Percentiles rank a stretch among this genome's conserved stretches.
Conservation (phyloP, 805 yeast genomes). For the Wickerhamomyces queroliae region DNA sequence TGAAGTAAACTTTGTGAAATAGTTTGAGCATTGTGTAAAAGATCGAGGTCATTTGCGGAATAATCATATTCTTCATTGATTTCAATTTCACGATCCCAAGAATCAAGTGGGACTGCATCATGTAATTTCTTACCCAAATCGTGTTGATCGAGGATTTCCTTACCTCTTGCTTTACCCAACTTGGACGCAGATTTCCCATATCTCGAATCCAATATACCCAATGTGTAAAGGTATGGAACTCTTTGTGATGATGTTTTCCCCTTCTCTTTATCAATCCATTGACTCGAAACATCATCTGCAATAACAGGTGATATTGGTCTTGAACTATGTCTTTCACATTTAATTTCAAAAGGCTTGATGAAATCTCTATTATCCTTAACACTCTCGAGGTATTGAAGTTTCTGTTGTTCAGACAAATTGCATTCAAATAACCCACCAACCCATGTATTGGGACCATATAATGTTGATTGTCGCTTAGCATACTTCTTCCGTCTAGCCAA, state of each 20-base stretch:
- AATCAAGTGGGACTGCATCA: conserved; percentile 19
- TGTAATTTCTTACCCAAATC: conserved; percentile 4
- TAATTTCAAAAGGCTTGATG: conserved; percentile 16
- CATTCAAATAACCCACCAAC: conserved; percentile 64
- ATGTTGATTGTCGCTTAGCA: conserved; percentile 35
- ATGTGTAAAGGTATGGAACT: conserved; percentile 55
- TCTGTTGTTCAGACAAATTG: conserved; percentile 26
- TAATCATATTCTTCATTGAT: conserved; percentile 46
- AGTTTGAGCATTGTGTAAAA: conserved; percentile 26
- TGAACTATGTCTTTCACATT: conserved; percentile 31
- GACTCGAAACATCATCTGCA: conserved; percentile 47
- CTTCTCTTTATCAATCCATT: conserved; percentile 35
- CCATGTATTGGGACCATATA: conserved; percentile 50
- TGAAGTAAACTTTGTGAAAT: conserved; percentile 15
- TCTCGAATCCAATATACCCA: conserved; percentile 31
- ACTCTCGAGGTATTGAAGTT: conserved; percentile 17
- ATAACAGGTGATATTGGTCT: conserved; percentile 49
- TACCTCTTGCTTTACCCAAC: conserved; percentile 7
- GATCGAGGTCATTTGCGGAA: conserved; percentile 29
- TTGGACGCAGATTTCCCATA: conserved; percentile 26
- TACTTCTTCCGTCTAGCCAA: conserved; percentile 54
- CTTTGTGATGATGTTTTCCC: conserved; percentile 26
- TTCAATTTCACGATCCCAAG: conserved; percentile 43
- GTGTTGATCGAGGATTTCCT: conserved; percentile 4
- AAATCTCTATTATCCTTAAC: conserved; percentile 6